Evolutionary conservation across 306 rosid species (phyloP).

Genomic region (Lathyrus tuberosus): DNA sequence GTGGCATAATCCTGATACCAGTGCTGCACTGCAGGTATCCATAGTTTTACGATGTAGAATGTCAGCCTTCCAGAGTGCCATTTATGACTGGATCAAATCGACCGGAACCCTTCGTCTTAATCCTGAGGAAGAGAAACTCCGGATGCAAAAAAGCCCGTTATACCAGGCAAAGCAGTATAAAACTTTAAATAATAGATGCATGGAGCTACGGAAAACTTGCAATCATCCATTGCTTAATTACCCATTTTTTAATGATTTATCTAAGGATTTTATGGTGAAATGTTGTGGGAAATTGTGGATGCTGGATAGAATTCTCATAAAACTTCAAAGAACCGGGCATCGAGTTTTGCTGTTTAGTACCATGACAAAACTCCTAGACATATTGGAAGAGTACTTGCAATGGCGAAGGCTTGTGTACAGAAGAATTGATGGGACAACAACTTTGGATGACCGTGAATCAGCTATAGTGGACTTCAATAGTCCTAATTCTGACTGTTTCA

Average conservation of each 20-base stretch:
- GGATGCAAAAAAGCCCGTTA: conserved; percentile 68
- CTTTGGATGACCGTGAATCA: conserved; percentile 95
- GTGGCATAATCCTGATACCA: conserved; percentile 38
- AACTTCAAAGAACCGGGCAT: conserved; percentile 94
- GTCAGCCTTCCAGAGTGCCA: conserved; percentile 94
- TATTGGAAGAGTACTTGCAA: conserved; percentile 92
- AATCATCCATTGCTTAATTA: conserved; percentile 94
- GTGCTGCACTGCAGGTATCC: conserved; percentile 75
- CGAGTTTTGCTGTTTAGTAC: conserved; percentile 96
- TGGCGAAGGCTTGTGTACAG: conserved; percentile 83
- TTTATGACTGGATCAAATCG: conserved; percentile 94
- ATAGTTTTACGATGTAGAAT: conserved; percentile 81
- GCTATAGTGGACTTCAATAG: conserved; percentile 95
- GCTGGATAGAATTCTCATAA: conserved; percentile 86
- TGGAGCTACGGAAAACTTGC: conserved; percentile 97
- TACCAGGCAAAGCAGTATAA: conserved; percentile 80
- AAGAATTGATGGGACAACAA: conserved; percentile 97
- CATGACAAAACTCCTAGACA: conserved; percentile 94
- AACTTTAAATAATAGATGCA: conserved; percentile 91
- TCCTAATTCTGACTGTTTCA: conserved; percentile 77
- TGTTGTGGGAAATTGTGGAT: conserved; percentile 98
- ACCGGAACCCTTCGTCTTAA: conserved; percentile 97
- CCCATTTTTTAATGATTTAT: conserved; percentile 64
- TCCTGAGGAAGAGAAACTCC: conserved; percentile 82
- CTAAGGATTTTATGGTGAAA: conserved; percentile 72